These are phyloP conservation scores for Populus tomentosa DNA, from an alignment of 441 rosid species.

Conservation along the genomic window DNA sequence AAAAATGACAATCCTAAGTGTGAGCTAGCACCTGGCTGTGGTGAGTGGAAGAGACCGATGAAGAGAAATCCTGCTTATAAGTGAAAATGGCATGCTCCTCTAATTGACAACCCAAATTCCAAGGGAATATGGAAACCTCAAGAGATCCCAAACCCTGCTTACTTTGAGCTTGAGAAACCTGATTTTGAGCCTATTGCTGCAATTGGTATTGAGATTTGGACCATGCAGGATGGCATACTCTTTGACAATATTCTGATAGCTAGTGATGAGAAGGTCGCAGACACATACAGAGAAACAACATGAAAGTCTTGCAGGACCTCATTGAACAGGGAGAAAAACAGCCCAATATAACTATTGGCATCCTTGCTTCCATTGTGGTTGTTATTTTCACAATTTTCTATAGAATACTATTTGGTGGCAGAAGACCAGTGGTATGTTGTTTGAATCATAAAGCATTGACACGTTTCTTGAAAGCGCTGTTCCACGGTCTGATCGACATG, in stretches of 20 bases:
- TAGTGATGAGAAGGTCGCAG: constrained; percentile 67
- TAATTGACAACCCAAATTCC: constrained; percentile 84
- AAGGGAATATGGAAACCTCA: constrained; percentile 93
- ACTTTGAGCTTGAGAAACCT: constrained; percentile 78
- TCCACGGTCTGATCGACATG: background rate
- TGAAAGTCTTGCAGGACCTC: constrained; percentile 67
- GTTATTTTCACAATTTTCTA: constrained; percentile 47
- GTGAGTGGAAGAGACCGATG: constrained; percentile 91
- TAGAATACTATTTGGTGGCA: constrained; percentile 66
- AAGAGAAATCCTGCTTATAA: constrained; percentile 87
- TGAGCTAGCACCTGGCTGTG: constrained; percentile 83
- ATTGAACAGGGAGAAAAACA: constrained; percentile 87
- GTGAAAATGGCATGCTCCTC: constrained; percentile 91
- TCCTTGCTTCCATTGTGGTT: constrained; percentile 47
- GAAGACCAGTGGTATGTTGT: background rate
- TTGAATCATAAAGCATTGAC: background rate
- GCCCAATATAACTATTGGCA: constrained; percentile 73
- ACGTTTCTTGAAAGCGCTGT: background rate
- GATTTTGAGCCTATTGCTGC: constrained; percentile 86
- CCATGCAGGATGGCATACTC: constrained; percentile 93
- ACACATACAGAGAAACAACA: constrained; percentile 40
- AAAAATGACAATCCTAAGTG: constrained; percentile 88
- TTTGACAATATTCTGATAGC: constrained; percentile 86
- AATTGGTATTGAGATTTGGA: constrained; percentile 96
- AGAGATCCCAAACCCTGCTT: constrained; percentile 81